These are phyloP conservation scores for Tephrocybe sp. DNA, from an alignment of 768 basidiomycete species.

Conservation along the genomic window DNA sequence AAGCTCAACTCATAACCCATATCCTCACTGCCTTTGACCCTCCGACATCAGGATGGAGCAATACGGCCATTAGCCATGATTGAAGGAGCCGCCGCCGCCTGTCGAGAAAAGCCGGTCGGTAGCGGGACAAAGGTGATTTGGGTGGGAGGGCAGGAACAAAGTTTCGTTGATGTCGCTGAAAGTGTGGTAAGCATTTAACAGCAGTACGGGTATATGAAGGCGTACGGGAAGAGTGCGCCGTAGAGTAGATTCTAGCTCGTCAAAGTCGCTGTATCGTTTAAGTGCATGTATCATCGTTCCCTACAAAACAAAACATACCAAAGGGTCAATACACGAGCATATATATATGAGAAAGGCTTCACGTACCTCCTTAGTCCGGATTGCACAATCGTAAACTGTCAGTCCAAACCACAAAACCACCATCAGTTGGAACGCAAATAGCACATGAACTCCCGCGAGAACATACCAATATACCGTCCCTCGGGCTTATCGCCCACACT, in stretches of 20 bases:
- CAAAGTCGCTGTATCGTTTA: conserved; percentile 68
- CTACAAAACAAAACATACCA: conserved; percentile 23
- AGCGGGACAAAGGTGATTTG: conserved; percentile 65
- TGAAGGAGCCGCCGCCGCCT: conserved; percentile 56
- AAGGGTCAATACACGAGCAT: conserved; percentile 7
- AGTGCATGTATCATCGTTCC: conserved; percentile 63
- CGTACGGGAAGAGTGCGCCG: conserved; percentile 52
- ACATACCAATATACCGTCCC: conserved; percentile 64
- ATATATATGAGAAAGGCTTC: background rate
- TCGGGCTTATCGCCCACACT: conserved; percentile 64
- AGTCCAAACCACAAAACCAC: background rate
- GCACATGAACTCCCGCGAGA: background rate
- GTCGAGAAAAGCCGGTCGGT: conserved; percentile 67
- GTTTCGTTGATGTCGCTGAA: conserved; percentile 32
- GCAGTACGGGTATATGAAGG: background rate
- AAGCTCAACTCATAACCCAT: conserved; percentile 55
- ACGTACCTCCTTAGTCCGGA: conserved; percentile 57
- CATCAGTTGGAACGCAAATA: background rate
- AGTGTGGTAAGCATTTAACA: background rate
- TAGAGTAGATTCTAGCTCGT: conserved; percentile 46
- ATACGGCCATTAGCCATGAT: conserved; percentile 61
- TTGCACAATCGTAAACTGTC: conserved; percentile 68
- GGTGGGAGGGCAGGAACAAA: conserved; percentile 63
- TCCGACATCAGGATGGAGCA: conserved; percentile 72
- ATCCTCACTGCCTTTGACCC: conserved; percentile 53